phyloP scores from a whole-genome alignment of 805 yeast genomes.

The Yarrowia sp. region DNA sequence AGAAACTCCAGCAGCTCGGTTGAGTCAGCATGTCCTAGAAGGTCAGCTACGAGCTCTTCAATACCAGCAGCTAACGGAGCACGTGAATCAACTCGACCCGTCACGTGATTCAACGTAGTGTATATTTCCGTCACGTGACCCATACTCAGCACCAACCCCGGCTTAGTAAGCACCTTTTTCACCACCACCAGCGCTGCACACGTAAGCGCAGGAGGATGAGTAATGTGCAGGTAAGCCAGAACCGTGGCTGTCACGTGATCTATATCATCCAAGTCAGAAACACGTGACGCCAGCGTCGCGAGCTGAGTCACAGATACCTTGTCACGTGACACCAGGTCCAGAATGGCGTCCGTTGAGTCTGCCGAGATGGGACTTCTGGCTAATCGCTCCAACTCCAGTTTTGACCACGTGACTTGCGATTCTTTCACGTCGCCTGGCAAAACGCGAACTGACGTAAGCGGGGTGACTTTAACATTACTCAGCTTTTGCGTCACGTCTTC shows the following conservation, averaged over 20 bases:
- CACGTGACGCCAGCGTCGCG: not conserved
- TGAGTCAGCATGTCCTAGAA: not conserved
- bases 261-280: not conserved
- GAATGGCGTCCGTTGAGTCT: not conserved
- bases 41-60: constrained; percentile 4
- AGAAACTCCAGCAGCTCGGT: constrained; percentile 8
- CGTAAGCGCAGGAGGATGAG: not conserved
- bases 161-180: not conserved
- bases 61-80: constrained; percentile 5
- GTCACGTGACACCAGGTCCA: not conserved
- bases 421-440: not conserved
- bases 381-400: constrained; percentile 5
- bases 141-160: not conserved
- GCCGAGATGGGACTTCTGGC: not conserved
- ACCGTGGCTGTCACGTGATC: not conserved
- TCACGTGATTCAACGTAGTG: not conserved
- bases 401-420: not conserved
- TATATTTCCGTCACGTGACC: constrained; percentile 5
- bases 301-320: constrained; percentile 6
- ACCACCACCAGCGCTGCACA: not conserved
- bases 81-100: not conserved
- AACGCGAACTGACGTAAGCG: not conserved
- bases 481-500: not conserved
- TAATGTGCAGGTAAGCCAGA: not conserved
- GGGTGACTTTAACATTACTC: constrained; percentile 1